Percentiles rank a stretch among this genome's conserved stretches.
Conservation (phyloP, 768 basidiomycete genomes). For the Filobasidium floriforme region DNA sequence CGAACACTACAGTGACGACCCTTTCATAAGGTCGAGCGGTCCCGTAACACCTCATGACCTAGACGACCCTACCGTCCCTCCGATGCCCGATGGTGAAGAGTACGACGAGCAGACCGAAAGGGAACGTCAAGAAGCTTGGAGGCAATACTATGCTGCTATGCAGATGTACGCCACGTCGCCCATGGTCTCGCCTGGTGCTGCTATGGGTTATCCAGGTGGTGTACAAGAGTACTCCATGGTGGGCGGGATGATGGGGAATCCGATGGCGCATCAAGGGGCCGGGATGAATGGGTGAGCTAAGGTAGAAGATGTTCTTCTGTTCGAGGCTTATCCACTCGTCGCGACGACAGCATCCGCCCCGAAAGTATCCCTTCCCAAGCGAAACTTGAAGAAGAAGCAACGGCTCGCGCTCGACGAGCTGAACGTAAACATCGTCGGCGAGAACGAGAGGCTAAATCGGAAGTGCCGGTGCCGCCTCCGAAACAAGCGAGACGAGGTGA, state of each 20-base stretch:
- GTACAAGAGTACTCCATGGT: background rate
- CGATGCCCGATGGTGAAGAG: conserved; percentile 17
- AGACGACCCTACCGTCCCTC: background rate
- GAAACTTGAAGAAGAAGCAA: too few relatives aligned
- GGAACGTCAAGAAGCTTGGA: conserved; percentile 19
- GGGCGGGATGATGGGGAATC: background rate
- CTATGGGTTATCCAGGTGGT: background rate
- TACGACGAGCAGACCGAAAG: conserved; percentile 18
- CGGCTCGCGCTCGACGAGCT: too few relatives aligned
- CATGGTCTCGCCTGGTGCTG: background rate
- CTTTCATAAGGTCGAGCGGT: background rate
- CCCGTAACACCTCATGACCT: background rate
- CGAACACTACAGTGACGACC: too few relatives aligned
- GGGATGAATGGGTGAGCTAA: too few relatives aligned
- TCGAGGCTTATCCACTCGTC: too few relatives aligned
- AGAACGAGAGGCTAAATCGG: too few relatives aligned
- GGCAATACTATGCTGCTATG: conserved; percentile 11
- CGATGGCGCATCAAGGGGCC: background rate
- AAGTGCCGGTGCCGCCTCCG: too few relatives aligned
- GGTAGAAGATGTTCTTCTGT: too few relatives aligned
- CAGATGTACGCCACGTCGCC: background rate
- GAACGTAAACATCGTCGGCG: too few relatives aligned
- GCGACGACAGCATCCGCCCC: too few relatives aligned
- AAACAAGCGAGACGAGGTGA: too few relatives aligned
- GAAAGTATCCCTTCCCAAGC: too few relatives aligned